These are phyloP conservation scores for Taphrina sp. DNA, from an alignment of 1,139 yeast genomes.

Conservation along the genomic window DNA sequence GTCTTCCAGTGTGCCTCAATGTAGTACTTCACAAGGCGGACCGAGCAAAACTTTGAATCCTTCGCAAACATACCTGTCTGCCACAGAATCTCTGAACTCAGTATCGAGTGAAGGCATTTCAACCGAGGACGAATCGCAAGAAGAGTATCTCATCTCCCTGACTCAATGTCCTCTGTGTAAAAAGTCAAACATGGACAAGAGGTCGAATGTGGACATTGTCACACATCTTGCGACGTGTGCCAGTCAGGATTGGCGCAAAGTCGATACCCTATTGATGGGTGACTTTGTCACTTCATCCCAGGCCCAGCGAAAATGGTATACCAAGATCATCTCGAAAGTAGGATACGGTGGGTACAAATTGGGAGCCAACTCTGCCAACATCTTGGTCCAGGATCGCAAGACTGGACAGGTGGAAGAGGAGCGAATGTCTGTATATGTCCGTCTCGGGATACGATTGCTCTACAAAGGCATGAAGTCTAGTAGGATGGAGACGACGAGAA, in stretches of 20 bases:
- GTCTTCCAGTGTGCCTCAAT: not conserved
- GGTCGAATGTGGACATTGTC: conserved; percentile 64
- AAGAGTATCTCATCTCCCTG: conserved; percentile 55
- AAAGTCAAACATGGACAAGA: conserved; percentile 57
- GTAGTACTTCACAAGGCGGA: no score
- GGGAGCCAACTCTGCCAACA: conserved; percentile 91
- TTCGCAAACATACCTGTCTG: no score
- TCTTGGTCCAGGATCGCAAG: conserved; percentile 83
- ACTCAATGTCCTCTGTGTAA: conserved; percentile 77
- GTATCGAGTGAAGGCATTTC: not conserved
- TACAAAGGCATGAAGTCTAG: conserved; percentile 66
- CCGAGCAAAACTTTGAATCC: no score
- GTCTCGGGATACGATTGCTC: conserved; percentile 78
- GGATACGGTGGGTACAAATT: conserved; percentile 84
- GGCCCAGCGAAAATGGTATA: conserved; percentile 87
- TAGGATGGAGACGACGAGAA: conserved; percentile 57
- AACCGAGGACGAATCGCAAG: conserved; percentile 32
- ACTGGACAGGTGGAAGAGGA: conserved; percentile 89
- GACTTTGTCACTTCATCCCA: conserved; percentile 75
- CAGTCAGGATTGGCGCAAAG: conserved; percentile 71
- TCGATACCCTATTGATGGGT: conserved; percentile 62
- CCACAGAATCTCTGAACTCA: not conserved
- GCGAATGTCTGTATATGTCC: conserved; percentile 83
- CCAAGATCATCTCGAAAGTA: conserved; percentile 69
- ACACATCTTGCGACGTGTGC: conserved; percentile 88